A percentile compares a stretch with the other conserved stretches of the same genome.
Conservation (phyloP, 768 basidiomycete genomes). For the Coprinopsis cinerea region DNA sequence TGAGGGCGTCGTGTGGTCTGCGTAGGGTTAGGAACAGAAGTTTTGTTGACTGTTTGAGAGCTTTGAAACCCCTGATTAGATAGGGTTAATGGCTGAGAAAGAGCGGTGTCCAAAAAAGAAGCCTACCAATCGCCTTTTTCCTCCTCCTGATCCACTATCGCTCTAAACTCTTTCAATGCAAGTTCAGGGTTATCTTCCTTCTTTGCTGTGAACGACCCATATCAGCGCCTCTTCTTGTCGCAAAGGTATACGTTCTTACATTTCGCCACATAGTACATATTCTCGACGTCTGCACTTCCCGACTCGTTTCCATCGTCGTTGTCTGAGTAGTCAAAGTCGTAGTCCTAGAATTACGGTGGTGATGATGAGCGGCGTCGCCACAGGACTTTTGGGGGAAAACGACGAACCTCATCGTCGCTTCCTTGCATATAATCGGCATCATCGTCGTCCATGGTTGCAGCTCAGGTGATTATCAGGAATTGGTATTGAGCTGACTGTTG, state of each 20-base stretch:
- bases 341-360: slow-evolving; percentile 51
- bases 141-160: slow-evolving; percentile 86
- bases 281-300: slow-evolving; percentile 87
- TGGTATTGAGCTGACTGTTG: background rate
- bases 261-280: slow-evolving; percentile 97
- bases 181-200: slow-evolving; percentile 93
- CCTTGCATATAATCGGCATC: slow-evolving; percentile 94
- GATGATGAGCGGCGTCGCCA: slow-evolving; percentile 4
- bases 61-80: slow-evolving; percentile 88
- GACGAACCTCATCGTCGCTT: slow-evolving; percentile 71
- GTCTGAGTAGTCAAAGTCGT: slow-evolving; percentile 96
- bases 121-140: slow-evolving; percentile 88
- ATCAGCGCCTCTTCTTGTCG: background rate
- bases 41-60: slow-evolving; percentile 96
- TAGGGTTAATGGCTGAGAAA: background rate
- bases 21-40: slow-evolving; percentile 76
- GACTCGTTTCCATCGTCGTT: slow-evolving; percentile 77
- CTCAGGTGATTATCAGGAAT: background rate
- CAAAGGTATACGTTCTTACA: slow-evolving; percentile 42
- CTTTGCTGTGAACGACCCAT: slow-evolving; percentile 50
- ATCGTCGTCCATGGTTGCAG: slow-evolving; percentile 73
- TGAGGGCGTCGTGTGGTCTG: slow-evolving; percentile 78
- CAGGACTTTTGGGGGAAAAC: background rate
- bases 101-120: slow-evolving; percentile 16
- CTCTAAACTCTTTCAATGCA: slow-evolving; percentile 83